A percentile compares a stretch with the other conserved stretches of the same genome.
phyloP scores from a whole-genome alignment of 1,284 basidiomycete genomes.

The Naganishia sp. region DNA sequence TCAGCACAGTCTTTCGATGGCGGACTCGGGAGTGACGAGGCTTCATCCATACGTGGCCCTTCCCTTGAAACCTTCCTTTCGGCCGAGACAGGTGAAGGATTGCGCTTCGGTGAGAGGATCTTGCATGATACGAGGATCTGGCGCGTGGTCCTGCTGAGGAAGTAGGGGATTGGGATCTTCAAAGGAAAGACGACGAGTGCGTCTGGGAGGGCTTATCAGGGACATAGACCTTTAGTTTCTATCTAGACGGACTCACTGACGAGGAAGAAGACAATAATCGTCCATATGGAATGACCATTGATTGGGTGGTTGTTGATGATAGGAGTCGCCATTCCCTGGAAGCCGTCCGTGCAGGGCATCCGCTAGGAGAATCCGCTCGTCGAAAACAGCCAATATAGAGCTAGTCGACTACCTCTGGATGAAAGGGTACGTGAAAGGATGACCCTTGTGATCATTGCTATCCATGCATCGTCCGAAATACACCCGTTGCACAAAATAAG shows the following conservation, averaged over 20 bases:
- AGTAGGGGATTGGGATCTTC: slow-evolving; percentile 58
- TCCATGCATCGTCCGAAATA: background rate
- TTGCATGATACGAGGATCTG: slow-evolving; percentile 37
- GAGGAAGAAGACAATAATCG: slow-evolving; percentile 69
- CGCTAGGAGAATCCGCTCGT: background rate
- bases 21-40: slow-evolving; percentile 2
- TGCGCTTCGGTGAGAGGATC: slow-evolving; percentile 42
- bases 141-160: slow-evolving; percentile 33
- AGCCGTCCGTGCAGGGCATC: background rate
- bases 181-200: slow-evolving; percentile 68
- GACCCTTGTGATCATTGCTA: background rate
- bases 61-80: slow-evolving; percentile 6
- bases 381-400: background rate
- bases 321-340: background rate
- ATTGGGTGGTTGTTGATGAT: slow-evolving; percentile 23
- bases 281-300: slow-evolving; percentile 57
- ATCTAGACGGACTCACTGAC: slow-evolving; percentile 61
- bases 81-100: background rate
- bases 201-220: slow-evolving; percentile 48
- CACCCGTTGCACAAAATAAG: background rate
- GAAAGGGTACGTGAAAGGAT: background rate
- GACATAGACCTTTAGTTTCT: too few relatives aligned
- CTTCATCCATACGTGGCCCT: background rate
- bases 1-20: background rate
- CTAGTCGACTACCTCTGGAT: background rate